phyloP scores from a whole-genome alignment of 2,329 filamentous ascomycete species.

The Epichloe festucae region DNA sequence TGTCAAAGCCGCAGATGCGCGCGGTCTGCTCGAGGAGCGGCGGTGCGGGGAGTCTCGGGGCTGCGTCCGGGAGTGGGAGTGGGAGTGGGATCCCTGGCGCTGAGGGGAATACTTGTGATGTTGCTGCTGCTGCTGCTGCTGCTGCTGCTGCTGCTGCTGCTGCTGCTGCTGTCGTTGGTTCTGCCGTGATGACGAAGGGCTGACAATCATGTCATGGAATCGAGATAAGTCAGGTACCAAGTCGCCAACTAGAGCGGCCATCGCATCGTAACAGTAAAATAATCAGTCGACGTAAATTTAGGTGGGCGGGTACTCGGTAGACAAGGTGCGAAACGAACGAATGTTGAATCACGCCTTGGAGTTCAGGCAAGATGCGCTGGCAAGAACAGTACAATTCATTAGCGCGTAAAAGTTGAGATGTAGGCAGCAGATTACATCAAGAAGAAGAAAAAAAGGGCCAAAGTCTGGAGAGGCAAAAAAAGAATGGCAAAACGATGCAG shows the following conservation, averaged over 20 bases:
- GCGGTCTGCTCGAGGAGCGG: constrained; percentile 18
- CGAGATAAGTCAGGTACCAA: constrained; percentile 59
- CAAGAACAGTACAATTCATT: neutral
- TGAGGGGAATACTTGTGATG: constrained; percentile 14
- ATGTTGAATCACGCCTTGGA: neutral
- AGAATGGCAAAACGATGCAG: too few relatives aligned
- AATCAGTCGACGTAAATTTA: neutral
- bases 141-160: constrained; percentile 17
- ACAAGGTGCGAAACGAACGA: neutral
- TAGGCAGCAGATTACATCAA: neutral
- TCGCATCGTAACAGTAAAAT: constrained; percentile 27
- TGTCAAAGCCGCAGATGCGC: constrained; percentile 9
- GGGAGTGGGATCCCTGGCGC: constrained; percentile 11
- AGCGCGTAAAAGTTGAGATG: neutral
- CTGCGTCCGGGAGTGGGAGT: constrained; percentile 9
- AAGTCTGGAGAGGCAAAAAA: neutral
- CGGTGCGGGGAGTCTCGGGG: constrained; percentile 11
- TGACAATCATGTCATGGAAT: constrained; percentile 57
- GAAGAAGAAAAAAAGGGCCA: neutral
- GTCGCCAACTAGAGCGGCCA: constrained; percentile 57
- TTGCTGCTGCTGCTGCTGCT: constrained; percentile 11
- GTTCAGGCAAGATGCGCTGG: neutral
- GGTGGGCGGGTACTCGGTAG: neutral
- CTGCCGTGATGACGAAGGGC: constrained; percentile 30
- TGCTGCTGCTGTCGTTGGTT: constrained; percentile 27